Evolutionary conservation across 2,329 filamentous ascomycete species (phyloP).

Genomic region (Aspergillus sp.): DNA sequence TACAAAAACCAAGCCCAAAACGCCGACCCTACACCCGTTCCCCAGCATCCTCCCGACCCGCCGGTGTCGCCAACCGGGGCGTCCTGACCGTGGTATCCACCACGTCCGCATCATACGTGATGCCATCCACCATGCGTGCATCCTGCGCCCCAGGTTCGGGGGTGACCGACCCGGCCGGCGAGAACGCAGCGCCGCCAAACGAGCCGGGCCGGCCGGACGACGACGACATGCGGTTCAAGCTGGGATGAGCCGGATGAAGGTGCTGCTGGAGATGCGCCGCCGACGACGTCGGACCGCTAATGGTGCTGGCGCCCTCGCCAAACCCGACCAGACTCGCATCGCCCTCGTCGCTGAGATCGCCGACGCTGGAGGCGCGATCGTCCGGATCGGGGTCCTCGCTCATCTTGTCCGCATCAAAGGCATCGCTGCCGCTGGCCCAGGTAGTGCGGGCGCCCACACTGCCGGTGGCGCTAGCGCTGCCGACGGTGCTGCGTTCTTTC

Average conservation of each 20-base stretch:
- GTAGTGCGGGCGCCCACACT: slow-evolving; percentile 68
- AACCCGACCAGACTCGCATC: slow-evolving; percentile 85
- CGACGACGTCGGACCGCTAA: slow-evolving; percentile 69
- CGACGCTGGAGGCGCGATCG: slow-evolving; percentile 62
- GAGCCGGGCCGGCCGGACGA: slow-evolving; percentile 37
- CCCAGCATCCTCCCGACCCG: slow-evolving; percentile 10
- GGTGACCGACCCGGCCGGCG: slow-evolving; percentile 36
- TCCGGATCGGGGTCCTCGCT: slow-evolving; percentile 70
- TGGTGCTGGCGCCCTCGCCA: slow-evolving; percentile 85
- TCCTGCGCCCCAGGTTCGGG: slow-evolving; percentile 47
- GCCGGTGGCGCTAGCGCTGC: slow-evolving; percentile 78
- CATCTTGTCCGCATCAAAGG: slow-evolving; percentile 56
- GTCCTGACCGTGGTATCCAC: slow-evolving; percentile 65
- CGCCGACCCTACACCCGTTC: not conserved
- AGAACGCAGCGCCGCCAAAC: slow-evolving; percentile 40
- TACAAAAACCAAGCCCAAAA: not conserved
- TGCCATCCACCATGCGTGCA: slow-evolving; percentile 66
- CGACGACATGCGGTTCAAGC: slow-evolving; percentile 38
- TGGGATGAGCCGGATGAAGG: slow-evolving; percentile 44
- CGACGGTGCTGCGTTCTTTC: slow-evolving; percentile 84
- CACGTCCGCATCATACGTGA: slow-evolving; percentile 61
- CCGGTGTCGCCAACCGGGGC: slow-evolving; percentile 50
- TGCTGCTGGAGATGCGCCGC: not conserved
- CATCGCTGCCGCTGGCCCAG: slow-evolving; percentile 65
- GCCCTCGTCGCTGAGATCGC: slow-evolving; percentile 82